Conservation (phyloP, 352 stramenopile species). For the Globisporangium yorkense region DNA sequence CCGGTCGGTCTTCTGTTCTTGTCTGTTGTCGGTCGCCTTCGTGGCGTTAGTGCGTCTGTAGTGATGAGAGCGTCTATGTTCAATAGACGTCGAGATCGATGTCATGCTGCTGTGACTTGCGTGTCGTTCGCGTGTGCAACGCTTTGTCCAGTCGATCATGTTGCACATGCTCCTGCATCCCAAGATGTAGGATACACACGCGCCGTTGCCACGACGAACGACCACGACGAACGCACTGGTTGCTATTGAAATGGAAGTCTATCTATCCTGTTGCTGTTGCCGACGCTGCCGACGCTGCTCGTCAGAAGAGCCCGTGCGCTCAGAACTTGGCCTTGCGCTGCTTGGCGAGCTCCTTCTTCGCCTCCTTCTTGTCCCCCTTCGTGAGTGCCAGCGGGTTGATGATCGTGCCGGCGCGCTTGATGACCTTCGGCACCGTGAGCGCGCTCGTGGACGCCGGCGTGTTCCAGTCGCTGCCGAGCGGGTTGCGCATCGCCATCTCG, state of each 20-base stretch:
- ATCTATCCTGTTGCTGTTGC: slow-evolving; percentile 3
- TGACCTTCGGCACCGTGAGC: slow-evolving; percentile 92
- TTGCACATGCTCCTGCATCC: no score
- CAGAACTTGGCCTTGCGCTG: slow-evolving; percentile 83
- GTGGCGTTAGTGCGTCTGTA: neutral
- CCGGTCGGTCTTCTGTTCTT: neutral
- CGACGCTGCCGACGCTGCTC: neutral
- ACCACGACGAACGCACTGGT: neutral
- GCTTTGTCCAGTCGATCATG: no score
- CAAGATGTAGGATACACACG: no score
- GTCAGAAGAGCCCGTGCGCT: slow-evolving; percentile 2
- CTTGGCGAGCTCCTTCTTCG: slow-evolving; percentile 72
- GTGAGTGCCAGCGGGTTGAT: slow-evolving; percentile 91
- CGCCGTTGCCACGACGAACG: no score
- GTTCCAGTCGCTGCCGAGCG: slow-evolving; percentile 94
- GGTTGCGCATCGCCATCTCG: slow-evolving; percentile 94
- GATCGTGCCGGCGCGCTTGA: slow-evolving; percentile 89
- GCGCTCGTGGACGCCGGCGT: slow-evolving; percentile 87
- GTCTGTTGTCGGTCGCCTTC: neutral
- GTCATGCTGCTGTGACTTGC: no score
- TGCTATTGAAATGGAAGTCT: slow-evolving; percentile 1
- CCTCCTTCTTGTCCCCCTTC: slow-evolving; percentile 82
- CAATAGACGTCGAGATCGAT: neutral
- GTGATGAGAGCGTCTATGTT: neutral
- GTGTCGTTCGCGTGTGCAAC: no score